Evolutionary conservation across 345 rosid genomes (phyloP), one percentile per base, ranked within the genome.

Genomic region (Draba incana): DNA sequence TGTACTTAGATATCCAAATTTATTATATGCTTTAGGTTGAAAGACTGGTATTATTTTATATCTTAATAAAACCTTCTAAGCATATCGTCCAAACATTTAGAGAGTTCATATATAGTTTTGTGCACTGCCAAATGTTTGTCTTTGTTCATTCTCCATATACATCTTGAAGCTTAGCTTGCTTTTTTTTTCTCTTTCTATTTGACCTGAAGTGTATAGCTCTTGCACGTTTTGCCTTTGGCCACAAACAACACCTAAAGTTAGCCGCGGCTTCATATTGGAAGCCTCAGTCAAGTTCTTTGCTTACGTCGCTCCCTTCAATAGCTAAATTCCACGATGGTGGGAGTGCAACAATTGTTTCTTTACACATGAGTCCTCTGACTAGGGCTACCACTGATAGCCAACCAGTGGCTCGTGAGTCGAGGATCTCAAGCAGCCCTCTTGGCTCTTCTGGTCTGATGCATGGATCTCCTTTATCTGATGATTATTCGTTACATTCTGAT

Each of bases 391-490:
- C 70, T 83, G 99, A 94, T 48, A 88, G 66, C 78, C 48, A 79
- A 75, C 76, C 86, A 5, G 66, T 79, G 30, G 79, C 73, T 78
- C 86, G 90, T 62, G 98, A 87, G 69, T 82, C 90, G 56, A 88
- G 90, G 82, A 84, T 82, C 68, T 89, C 86, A 20, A 88, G 99
- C 80, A 88, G 96, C 77, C 99, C 98, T 49, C 92, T 87, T 73
- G 77, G 86, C 33, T 75, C 88, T 52, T 77, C 92, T 72, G 90
- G 97, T 74, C 81, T 92, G 56, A 87, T 95, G 98, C 96, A 86
- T 69, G 98, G 96, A 62, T 95, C 98, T 56, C 99, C 99, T 14
- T 72, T 89, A 56, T 95, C 99, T 70, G 98, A 95, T 83, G 93
- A 89, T 88, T 95, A 94, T 68, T 95, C 98, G 66, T 90, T 84